Conservation (phyloP, 768 basidiomycete genomes). For the Lactarius pseudohatsudake region DNA sequence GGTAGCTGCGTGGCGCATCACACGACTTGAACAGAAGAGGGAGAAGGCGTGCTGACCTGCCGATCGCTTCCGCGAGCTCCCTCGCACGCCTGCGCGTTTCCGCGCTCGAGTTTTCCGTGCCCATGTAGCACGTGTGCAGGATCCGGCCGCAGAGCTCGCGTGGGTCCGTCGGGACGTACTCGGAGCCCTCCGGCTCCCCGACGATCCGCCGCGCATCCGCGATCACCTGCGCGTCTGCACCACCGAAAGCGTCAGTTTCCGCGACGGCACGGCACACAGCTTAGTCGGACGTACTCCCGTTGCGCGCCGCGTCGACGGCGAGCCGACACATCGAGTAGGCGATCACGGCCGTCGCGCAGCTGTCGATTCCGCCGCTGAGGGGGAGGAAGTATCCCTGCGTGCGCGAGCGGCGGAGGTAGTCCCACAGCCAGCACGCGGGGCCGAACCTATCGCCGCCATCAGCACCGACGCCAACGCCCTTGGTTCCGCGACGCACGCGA, state of each 20-base stretch:
- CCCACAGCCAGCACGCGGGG: slow-evolving; percentile 99
- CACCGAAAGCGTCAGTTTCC: not conserved
- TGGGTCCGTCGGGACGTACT: slow-evolving; percentile 83
- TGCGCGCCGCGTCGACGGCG: slow-evolving; percentile 73
- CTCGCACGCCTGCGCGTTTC: slow-evolving; percentile 89
- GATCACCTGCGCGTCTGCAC: slow-evolving; percentile 76
- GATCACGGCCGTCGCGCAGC: slow-evolving; percentile 94
- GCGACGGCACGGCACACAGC: too few relatives aligned
- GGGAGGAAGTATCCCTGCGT: slow-evolving; percentile 96
- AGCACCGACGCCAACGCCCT: not conserved
- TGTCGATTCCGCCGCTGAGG: slow-evolving; percentile 94
- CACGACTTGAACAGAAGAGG: not conserved
- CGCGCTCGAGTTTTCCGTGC: slow-evolving; percentile 89
- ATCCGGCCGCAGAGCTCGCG: slow-evolving; percentile 82
- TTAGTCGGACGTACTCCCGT: slow-evolving; percentile 55
- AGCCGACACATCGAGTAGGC: slow-evolving; percentile 96
- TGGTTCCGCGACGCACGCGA: slow-evolving; percentile 67
- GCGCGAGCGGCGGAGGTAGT: slow-evolving; percentile 91
- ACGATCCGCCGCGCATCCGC: slow-evolving; percentile 86
- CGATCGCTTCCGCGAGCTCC: slow-evolving; percentile 82
- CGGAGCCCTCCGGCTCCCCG: slow-evolving; percentile 78
- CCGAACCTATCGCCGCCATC: slow-evolving; percentile 59
- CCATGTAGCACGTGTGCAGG: slow-evolving; percentile 99
- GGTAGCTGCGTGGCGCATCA: slow-evolving; percentile 59
- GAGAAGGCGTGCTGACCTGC: slow-evolving; percentile 80